Conservation (phyloP, 2,329 filamentous ascomycete genomes). For the Alternaria solani region DNA sequence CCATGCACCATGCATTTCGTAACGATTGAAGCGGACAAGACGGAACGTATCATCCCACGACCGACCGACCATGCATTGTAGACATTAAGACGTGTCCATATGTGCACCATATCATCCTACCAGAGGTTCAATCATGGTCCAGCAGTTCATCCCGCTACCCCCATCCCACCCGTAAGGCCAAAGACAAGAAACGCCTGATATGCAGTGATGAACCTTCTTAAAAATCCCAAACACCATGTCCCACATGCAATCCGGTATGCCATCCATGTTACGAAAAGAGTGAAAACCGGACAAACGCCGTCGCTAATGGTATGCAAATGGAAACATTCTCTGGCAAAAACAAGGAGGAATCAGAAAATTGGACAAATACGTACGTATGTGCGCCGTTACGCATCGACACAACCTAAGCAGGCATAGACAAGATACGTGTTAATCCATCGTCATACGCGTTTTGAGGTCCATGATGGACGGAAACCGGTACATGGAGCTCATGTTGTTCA, state of each 20-base stretch:
- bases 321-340: neutral
- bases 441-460: neutral
- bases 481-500: constrained; percentile 10
- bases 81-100: constrained; percentile 4
- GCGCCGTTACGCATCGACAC: neutral
- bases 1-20: neutral
- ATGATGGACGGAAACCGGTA: neutral
- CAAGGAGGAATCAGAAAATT: neutral
- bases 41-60: neutral
- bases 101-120: neutral
- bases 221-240: constrained; percentile 5
- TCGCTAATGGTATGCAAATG: constrained; percentile 16
- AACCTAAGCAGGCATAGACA: neutral
- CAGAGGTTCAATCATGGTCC: neutral
- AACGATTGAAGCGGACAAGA: neutral
- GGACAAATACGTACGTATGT: neutral
- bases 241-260: constrained; percentile 16
- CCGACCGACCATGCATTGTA: constrained; percentile 1
- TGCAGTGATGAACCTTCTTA: neutral
- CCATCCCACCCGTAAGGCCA: neutral
- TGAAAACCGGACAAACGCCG: constrained; percentile 23
- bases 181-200: constrained; percentile 6
- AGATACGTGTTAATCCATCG: neutral
- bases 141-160: neutral
- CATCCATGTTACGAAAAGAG: constrained; percentile 9